Evolutionary conservation across 2,329 filamentous ascomycete genomes (phyloP).

Genomic region (Xylariaceae sp.): DNA sequence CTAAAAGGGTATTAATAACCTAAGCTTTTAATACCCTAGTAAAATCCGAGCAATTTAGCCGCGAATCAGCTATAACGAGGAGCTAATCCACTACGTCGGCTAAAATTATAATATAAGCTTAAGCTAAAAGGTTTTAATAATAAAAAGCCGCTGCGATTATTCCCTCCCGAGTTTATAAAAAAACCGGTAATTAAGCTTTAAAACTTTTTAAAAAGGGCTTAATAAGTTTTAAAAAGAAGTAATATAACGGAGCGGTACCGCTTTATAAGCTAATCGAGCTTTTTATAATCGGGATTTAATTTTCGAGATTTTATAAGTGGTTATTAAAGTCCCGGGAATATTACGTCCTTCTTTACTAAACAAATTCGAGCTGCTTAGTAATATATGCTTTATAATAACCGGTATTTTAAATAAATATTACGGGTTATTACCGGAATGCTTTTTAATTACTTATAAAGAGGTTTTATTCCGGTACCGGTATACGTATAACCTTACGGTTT

Average conservation of each 20-base stretch:
- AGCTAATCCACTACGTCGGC: too few relatives aligned
- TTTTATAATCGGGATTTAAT: neutral
- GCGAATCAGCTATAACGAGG: too few relatives aligned
- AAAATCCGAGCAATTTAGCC: too few relatives aligned
- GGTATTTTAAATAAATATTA: neutral
- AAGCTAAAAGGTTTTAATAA: too few relatives aligned
- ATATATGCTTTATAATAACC: neutral
- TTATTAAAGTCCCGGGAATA: neutral
- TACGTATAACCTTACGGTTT: neutral
- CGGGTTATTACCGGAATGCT: neutral
- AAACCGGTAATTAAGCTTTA: neutral
- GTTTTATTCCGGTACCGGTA: neutral
- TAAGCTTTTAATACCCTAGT: too few relatives aligned
- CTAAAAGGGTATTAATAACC: too few relatives aligned
- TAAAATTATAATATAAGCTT: too few relatives aligned
- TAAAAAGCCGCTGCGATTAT: too few relatives aligned
- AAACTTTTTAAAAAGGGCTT: neutral
- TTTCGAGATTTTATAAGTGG: neutral
- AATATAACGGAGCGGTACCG: too few relatives aligned
- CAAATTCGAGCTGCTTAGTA: neutral
- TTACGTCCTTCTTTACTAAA: neutral
- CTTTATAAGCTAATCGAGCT: neutral
- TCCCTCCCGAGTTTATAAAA: too few relatives aligned
- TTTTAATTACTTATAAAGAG: neutral
- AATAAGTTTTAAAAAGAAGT: too few relatives aligned